These are phyloP conservation scores for Xenosphaeropsis pyriputrescens DNA, from an alignment of 2,329 filamentous ascomycete genomes.

Conservation along the genomic window DNA sequence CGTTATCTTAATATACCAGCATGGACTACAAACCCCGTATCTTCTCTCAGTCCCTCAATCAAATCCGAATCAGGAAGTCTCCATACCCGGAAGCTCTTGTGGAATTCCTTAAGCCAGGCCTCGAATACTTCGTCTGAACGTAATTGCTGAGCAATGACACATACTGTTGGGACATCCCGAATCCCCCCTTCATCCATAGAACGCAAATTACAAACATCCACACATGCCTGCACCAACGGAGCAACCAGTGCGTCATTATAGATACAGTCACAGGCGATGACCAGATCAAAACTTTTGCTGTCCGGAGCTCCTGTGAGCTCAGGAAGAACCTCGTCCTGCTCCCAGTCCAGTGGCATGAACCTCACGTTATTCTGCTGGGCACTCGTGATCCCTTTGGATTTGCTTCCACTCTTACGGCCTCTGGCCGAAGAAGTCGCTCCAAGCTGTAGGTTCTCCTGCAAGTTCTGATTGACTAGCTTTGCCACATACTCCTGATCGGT, in stretches of 20 bases:
- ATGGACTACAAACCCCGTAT: conserved; percentile 72
- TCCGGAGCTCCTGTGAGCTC: conserved; percentile 13
- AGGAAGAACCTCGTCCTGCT: conserved; percentile 41
- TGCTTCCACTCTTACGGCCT: conserved; percentile 10
- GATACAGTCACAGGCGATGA: conserved; percentile 85
- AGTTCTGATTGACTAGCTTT: conserved; percentile 61
- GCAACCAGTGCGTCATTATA: conserved; percentile 81
- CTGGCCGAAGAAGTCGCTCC: conserved; percentile 5
- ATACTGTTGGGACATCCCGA: conserved; percentile 40
- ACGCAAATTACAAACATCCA: conserved; percentile 54
- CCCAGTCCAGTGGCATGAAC: conserved; percentile 69
- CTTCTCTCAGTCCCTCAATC: conserved; percentile 36
- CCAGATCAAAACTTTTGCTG: conserved; percentile 44
- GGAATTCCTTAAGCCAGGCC: conserved; percentile 59
- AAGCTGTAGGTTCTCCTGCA: conserved; percentile 40
- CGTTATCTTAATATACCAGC: conserved; percentile 44
- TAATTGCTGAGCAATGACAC: conserved; percentile 79
- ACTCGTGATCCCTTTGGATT: conserved; percentile 7
- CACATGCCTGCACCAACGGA: conserved; percentile 72
- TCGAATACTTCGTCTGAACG: conserved; percentile 77
- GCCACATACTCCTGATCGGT: conserved; percentile 84
- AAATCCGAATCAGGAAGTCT: conserved; percentile 52
- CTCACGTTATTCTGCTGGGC: conserved; percentile 21
- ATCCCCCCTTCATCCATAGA: conserved; percentile 4
- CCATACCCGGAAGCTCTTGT: conserved; percentile 57